phyloP scores from a whole-genome alignment of 139 green algal genomes.

The Chlorella ohadii region DNA sequence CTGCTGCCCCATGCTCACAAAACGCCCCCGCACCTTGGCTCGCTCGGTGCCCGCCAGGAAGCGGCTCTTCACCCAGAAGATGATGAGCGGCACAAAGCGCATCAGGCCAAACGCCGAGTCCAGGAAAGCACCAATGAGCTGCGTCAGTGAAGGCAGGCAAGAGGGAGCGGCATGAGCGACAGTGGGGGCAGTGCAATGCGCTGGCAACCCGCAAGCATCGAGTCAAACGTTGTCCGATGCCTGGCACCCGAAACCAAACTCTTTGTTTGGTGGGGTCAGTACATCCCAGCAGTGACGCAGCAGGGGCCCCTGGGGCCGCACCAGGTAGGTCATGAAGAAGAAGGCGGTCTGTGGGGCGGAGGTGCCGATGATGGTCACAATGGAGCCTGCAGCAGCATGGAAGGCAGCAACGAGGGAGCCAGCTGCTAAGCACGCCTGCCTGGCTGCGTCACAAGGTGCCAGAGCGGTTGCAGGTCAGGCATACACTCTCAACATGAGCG shows the following conservation, averaged over 20 bases:
- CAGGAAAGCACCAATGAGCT: constrained; percentile 21
- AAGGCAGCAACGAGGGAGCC: no score
- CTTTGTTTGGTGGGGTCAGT: no score
- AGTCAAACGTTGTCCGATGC: no score
- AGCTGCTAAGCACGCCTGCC: no score
- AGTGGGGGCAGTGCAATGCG: no score
- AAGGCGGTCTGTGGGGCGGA: constrained; percentile 70
- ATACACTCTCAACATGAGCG: no score
- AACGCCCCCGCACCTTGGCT: constrained; percentile 39
- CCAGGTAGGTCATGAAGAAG: constrained; percentile 82
- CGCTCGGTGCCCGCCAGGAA: constrained; percentile 58
- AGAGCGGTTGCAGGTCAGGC: no score
- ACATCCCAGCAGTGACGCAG: not conserved
- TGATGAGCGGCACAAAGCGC: constrained; percentile 33
- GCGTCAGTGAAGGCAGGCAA: not conserved
- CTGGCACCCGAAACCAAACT: no score
- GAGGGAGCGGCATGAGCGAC: not conserved
- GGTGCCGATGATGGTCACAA: constrained; percentile 68
- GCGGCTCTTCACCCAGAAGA: constrained; percentile 43
- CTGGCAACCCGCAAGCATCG: no score
- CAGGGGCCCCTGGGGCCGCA: not conserved
- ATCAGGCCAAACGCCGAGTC: constrained; percentile 7
- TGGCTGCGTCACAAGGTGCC: no score
- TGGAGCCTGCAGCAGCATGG: constrained; percentile 40
- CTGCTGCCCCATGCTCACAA: no score